These are phyloP conservation scores for Fusarium penzigii DNA, from an alignment of 2,329 filamentous ascomycete species.

Conservation along the genomic window DNA sequence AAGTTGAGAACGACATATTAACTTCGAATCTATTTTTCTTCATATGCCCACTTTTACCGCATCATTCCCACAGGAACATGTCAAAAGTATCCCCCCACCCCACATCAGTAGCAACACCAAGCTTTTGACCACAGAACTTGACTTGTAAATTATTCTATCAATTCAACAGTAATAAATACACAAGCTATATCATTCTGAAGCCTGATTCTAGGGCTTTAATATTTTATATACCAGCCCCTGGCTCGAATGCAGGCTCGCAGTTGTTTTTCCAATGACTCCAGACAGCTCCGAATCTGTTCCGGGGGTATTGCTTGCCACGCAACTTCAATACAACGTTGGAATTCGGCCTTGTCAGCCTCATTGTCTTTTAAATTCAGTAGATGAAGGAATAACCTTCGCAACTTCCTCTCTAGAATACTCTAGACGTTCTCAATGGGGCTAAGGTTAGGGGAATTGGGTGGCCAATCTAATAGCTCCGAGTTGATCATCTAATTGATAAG, in stretches of 20 bases:
- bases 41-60: too few relatives aligned
- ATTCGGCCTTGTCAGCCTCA: background rate
- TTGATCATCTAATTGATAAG: too few relatives aligned
- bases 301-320: background rate
- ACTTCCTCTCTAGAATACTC: background rate
- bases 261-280: background rate
- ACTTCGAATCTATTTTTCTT: too few relatives aligned
- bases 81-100: too few relatives aligned
- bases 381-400: background rate
- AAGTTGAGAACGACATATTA: too few relatives aligned
- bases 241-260: background rate
- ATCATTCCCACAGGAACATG: too few relatives aligned
- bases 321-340: background rate
- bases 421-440: background rate
- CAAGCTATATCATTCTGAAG: background rate
- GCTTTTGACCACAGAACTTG: too few relatives aligned
- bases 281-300: background rate
- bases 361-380: background rate
- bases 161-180: too few relatives aligned
- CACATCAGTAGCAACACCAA: too few relatives aligned
- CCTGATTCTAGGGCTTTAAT: background rate
- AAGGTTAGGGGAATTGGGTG: background rate
- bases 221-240: background rate
- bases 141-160: too few relatives aligned
- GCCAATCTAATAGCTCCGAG: background rate